These are phyloP conservation scores for Boletellus ananiceps DNA, from an alignment of 768 basidiomycete species.

Conservation along the genomic window DNA sequence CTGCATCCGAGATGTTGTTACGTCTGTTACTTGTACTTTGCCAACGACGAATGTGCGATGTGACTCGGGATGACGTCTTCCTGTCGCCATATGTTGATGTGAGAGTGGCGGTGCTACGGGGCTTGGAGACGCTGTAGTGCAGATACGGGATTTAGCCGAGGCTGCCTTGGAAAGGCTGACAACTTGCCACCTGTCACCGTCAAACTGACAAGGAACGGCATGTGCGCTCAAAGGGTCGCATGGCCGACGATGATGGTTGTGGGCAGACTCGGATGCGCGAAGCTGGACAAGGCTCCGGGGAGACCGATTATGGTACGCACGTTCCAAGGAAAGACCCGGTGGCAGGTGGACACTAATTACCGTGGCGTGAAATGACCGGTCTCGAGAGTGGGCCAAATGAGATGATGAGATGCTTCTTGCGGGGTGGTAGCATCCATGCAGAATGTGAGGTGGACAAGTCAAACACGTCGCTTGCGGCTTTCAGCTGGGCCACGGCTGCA, in stretches of 20 bases:
- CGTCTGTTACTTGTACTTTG: background rate
- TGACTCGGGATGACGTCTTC: background rate
- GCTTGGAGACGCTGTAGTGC: too few relatives aligned
- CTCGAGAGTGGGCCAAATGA: background rate
- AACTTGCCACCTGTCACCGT: background rate
- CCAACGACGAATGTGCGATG: conserved; percentile 8
- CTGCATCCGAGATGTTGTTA: background rate
- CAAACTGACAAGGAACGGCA: background rate
- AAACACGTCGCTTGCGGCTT: background rate
- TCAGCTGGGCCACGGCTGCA: background rate
- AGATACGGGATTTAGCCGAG: background rate
- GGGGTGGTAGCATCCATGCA: too few relatives aligned
- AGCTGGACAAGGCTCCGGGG: conserved; percentile 3
- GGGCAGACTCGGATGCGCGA: background rate
- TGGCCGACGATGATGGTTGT: background rate
- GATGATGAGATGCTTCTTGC: too few relatives aligned
- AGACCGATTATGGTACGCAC: background rate
- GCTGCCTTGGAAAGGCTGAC: background rate
- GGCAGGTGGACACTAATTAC: conserved; percentile 1
- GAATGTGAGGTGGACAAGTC: too few relatives aligned
- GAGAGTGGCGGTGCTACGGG: too few relatives aligned
- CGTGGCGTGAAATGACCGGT: background rate
- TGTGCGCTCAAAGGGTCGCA: background rate
- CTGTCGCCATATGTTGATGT: background rate
- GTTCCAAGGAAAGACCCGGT: conserved; percentile 22